Conservation (phyloP, 2,329 filamentous ascomycete genomes). For the Metarhizium robertsii region DNA sequence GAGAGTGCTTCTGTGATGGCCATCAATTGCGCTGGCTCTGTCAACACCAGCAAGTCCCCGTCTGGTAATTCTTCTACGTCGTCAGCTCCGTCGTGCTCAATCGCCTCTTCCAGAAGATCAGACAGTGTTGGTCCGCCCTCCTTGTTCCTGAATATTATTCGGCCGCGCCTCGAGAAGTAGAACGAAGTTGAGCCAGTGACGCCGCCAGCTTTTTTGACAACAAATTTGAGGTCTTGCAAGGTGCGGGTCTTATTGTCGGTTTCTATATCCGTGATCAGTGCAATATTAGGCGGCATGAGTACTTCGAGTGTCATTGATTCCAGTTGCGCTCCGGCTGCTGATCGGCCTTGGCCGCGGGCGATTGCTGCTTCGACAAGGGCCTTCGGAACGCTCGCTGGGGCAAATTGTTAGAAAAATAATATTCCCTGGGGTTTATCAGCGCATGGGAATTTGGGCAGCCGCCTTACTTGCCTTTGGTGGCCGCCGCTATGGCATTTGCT, state of each 20-base stretch:
- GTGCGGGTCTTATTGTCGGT: conserved; percentile 72
- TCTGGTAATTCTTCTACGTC: conserved; percentile 61
- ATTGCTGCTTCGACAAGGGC: conserved; percentile 75
- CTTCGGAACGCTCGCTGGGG: conserved; percentile 66
- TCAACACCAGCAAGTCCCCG: conserved; percentile 57
- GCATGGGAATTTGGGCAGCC: conserved; percentile 11
- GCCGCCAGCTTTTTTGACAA: conserved; percentile 65
- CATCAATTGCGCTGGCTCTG: conserved; percentile 22
- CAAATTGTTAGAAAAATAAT: not conserved
- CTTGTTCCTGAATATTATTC: conserved; percentile 55
- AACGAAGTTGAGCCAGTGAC: conserved; percentile 67
- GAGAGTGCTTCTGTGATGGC: conserved; percentile 40
- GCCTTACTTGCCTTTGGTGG: conserved; percentile 58
- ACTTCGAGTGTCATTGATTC: conserved; percentile 72
- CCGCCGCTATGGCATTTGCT: conserved; percentile 59
- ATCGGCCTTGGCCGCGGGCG: conserved; percentile 78
- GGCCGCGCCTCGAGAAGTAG: conserved; percentile 75
- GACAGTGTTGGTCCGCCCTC: conserved; percentile 49
- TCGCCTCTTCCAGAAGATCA: conserved; percentile 68
- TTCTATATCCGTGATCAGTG: conserved; percentile 75
- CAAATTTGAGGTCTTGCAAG: conserved; percentile 60
- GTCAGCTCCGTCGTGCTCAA: conserved; percentile 70
- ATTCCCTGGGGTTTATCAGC: not conserved
- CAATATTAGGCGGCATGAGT: conserved; percentile 67
- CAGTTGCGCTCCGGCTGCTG: conserved; percentile 63